Evolutionary conservation across 148 eudicot genomes (phyloP), one percentile per base, ranked within the genome.

Genomic region (Camellia granthamiana): DNA sequence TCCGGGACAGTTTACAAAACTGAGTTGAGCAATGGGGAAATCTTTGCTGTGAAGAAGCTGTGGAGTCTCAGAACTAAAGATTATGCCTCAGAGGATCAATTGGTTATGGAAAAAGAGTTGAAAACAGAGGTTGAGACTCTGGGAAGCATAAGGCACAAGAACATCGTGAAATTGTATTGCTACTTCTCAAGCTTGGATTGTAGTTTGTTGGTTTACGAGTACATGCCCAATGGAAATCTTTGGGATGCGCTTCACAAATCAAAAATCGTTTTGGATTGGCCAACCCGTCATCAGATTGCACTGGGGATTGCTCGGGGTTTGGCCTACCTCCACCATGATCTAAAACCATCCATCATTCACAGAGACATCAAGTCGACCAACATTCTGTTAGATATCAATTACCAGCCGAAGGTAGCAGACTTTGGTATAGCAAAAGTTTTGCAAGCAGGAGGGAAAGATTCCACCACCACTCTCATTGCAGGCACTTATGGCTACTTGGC

Each of bases 401-500:
- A 87, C 82, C 91, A 90, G 59, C 90, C 98, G 18, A 93, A 91
- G 79, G 94, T 95, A 56, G 97, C 97, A 14, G 98, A 95, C 81
- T 95, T 95, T 83, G 98, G 98, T 2, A 92, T 92, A 38, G 98
- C 97, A 58, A 95, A 94, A 82, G 91, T 93, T 69, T 73, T 94
- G 82, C 91, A 86, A 75, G 90, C 91, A 47, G 83, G 79, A 69
- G 92, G 92, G 43, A 90, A 89, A 54, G 95, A 91, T n/a, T 91
- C 90, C 64, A 84, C 84, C 74, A 84, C 86, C 15, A 91, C 95
- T 43, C 76, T 88, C 51, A 82, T 93, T 78, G 98, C 93, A 38
- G 98, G 98, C 77, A 92, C 98, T 65, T 93, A 89, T 69, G 97
- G 97, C 18, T 95, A 95, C 83, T 84, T 92, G 83, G 97, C 95